A percentile compares a stretch with the other conserved stretches of the same genome.
These are phyloP conservation scores for Corylus americana DNA, from an alignment of 306 rosid genomes.

Conservation along the genomic window DNA sequence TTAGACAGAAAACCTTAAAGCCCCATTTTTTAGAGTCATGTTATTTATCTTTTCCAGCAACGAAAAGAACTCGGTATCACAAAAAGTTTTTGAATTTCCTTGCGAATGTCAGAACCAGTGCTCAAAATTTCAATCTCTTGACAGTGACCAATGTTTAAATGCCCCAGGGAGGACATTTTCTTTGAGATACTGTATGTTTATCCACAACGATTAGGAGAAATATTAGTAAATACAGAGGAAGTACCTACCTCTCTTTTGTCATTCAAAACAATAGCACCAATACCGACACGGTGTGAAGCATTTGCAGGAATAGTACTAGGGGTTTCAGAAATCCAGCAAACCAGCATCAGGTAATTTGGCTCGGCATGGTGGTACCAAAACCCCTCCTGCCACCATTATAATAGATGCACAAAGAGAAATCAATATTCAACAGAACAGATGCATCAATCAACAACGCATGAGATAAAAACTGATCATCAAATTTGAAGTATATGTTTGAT, in stretches of 20 bases:
- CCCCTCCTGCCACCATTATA: constrained; percentile 45
- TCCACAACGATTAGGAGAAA: background rate
- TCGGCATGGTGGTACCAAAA: constrained; percentile 63
- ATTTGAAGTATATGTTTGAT: background rate
- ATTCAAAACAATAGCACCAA: constrained; percentile 51
- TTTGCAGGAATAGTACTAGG: constrained; percentile 53
- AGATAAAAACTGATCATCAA: background rate
- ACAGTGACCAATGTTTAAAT: background rate
- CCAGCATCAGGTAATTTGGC: constrained; percentile 54
- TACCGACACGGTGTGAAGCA: constrained; percentile 50
- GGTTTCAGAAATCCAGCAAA: constrained; percentile 51
- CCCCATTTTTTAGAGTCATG: no score
- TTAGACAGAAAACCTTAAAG: background rate
- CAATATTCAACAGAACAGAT: background rate
- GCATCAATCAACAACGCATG: constrained; percentile 5
- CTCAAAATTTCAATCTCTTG: background rate
- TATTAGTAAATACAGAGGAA: constrained; percentile 1
- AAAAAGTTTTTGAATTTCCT: background rate
- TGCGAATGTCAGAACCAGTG: background rate
- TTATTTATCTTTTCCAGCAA: background rate
- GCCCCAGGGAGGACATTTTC: background rate
- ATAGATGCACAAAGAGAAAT: constrained; percentile 7
- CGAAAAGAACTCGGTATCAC: background rate
- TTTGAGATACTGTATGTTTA: background rate
- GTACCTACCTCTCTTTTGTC: constrained; percentile 48